Evolutionary conservation across 805 yeast species (phyloP), one percentile per base, ranked within the genome.

Genomic region (Metschnikowia vanudenii): DNA sequence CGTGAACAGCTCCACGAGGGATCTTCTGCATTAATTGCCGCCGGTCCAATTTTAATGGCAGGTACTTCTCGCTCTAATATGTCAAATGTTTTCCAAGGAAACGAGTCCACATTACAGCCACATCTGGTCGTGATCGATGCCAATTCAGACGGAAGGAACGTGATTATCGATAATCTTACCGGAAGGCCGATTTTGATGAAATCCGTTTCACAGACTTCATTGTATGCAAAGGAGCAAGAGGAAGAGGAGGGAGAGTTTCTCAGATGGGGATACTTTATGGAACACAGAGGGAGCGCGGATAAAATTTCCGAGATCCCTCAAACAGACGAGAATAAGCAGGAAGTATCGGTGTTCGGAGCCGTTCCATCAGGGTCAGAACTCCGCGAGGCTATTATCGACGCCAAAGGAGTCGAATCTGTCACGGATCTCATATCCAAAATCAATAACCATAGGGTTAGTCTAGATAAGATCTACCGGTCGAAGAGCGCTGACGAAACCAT

Each of bases 191-290:
- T 85, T 17, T 67, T 84, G 51, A 76, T 82, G 65, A 74, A 84
- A 54, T 79, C 83, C 4, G 68, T 79, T 4, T 82, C 88, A 0
- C 85, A 80, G 52, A 82, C 86, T 1, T 76, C 87, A 9, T 56
- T 78, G 10, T 81, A 85, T 58, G 88, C 90, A 13, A 84, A 80
- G 62, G 79, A 78, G 52, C 88, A 86, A 63, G 96, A 89, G 61
- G 83, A 82, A 50, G 97, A 90, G 62, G 97, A 90, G 70, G 97
- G 97, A 57, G 96, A 87, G 59, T 76, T 89, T 53, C 96, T 88
- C 64, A 82, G 85, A 67, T 82, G 89, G 82, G 96, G 96, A 16
- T 80, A 82, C 58, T 87, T 81, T 57, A 82, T 88, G 53, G 86
- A 83, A 60, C 88, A 81, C 58, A 80, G 84, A 50, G 69, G 52